Evolutionary conservation across 169 alveolate genomes (phyloP).

Genomic region (Perkinsus marinus): DNA sequence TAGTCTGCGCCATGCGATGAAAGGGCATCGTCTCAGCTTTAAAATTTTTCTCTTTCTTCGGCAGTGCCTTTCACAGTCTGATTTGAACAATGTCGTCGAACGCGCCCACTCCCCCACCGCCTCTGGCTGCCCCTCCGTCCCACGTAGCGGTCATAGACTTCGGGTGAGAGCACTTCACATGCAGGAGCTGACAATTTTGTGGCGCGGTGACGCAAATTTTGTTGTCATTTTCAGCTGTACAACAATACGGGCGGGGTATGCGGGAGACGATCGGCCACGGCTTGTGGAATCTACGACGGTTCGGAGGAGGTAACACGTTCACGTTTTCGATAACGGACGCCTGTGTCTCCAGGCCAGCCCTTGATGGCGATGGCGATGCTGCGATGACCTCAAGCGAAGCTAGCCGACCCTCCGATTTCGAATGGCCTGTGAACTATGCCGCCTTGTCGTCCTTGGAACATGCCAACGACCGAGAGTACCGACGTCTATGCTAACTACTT

Average conservation of each 20-base stretch:
- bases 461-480: not conserved
- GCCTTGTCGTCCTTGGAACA: not conserved
- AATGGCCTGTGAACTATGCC: not conserved
- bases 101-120: not conserved
- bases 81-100: not conserved
- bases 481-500: not conserved
- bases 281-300: not conserved
- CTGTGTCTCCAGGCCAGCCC: not conserved
- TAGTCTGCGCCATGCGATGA: too few species aligned
- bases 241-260: not conserved
- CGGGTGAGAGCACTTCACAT: not conserved
- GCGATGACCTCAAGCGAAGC: not conserved
- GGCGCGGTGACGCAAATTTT: not conserved
- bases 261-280: not conserved
- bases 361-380: not conserved
- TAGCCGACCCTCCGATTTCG: not conserved
- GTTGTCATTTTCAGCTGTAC: not conserved
- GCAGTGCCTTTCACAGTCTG: too few species aligned
- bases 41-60: too few species aligned
- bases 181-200: too few species aligned
- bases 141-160: not conserved
- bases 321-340: not conserved
- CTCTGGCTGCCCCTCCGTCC: not conserved
- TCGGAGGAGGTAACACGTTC: not conserved
- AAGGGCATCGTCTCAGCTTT: too few species aligned